Conservation (phyloP, 345 rosid genomes). For the Hibiscus trionum region DNA sequence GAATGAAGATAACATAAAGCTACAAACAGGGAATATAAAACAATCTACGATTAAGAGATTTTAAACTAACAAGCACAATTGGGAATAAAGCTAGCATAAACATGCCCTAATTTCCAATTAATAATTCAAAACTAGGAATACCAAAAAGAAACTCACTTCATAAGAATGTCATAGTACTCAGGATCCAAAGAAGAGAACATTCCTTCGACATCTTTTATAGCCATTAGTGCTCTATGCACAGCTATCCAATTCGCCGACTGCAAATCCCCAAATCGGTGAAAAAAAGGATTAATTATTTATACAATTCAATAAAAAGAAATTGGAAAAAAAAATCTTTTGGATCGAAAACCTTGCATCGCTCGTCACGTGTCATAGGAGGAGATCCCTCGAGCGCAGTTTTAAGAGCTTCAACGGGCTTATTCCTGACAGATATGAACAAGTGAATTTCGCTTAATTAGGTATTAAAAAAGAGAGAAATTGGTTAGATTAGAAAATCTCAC, state of each 20-base stretch:
- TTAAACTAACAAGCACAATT: not conserved
- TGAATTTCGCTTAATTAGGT: not conserved
- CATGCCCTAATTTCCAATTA: not conserved
- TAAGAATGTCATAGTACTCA: not conserved
- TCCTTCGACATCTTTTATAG: not conserved
- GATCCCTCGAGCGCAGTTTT: slow-evolving; percentile 1
- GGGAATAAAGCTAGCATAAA: not conserved
- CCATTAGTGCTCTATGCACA: not conserved
- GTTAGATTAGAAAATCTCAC: not conserved
- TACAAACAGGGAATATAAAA: not conserved
- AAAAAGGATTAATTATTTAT: not conserved
- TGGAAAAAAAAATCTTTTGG: not conserved
- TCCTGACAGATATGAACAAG: not conserved
- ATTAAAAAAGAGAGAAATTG: not conserved
- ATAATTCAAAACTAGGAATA: not conserved
- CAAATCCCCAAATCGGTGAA: not conserved
- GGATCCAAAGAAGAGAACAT: slow-evolving; percentile 1
- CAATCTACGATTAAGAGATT: not conserved
- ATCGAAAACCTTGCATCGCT: slow-evolving; percentile 2
- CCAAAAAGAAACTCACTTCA: not conserved
- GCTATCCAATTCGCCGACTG: not conserved
- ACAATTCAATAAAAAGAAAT: not conserved
- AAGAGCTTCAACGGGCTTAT: not conserved
- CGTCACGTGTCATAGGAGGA: not conserved
- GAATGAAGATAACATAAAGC: not conserved